Percentiles rank a stretch among this genome's conserved stretches.
Conservation (phyloP, 2,329 filamentous ascomycete species). For the Epicoccum sorghinum region DNA sequence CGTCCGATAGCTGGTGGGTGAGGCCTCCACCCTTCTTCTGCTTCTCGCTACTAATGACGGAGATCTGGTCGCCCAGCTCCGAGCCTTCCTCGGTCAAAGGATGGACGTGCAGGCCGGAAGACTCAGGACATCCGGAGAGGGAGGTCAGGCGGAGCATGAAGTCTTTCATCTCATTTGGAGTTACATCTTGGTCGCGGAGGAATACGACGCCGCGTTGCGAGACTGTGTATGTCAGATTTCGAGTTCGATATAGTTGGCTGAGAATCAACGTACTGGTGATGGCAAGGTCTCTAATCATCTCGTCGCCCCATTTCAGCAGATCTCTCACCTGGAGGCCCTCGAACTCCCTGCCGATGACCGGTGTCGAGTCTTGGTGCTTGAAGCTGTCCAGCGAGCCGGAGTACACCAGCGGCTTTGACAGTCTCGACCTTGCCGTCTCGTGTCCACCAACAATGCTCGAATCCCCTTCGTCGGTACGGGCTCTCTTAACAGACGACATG, state of each 20-base stretch:
- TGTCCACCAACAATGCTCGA: slow-evolving; percentile 28
- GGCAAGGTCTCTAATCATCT: slow-evolving; percentile 48
- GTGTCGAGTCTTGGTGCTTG: slow-evolving; percentile 53
- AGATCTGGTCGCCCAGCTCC: slow-evolving; percentile 48
- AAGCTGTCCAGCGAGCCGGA: slow-evolving; percentile 33
- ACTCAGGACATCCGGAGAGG: slow-evolving; percentile 55
- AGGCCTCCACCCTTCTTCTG: slow-evolving; percentile 39
- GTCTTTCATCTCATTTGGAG: slow-evolving; percentile 67
- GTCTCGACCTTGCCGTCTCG: slow-evolving; percentile 27
- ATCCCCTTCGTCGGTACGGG: slow-evolving; percentile 10
- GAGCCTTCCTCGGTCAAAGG: slow-evolving; percentile 55
- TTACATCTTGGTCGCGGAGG: slow-evolving; percentile 66
- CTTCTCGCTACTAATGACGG: slow-evolving; percentile 47
- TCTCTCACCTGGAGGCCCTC: slow-evolving; percentile 40
- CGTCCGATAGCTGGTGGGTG: slow-evolving; percentile 52
- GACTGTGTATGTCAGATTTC: slow-evolving; percentile 51
- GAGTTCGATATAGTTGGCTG: background rate
- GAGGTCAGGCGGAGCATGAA: slow-evolving; percentile 66
- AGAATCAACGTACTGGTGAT: slow-evolving; percentile 63
- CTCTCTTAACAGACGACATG: slow-evolving; percentile 34
- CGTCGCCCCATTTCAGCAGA: slow-evolving; percentile 43
- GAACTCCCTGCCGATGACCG: slow-evolving; percentile 59
- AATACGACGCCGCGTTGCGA: slow-evolving; percentile 73
- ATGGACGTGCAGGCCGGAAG: slow-evolving; percentile 38
- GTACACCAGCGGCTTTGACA: slow-evolving; percentile 29